Evolutionary conservation across 2,329 filamentous ascomycete genomes (phyloP).

Genomic region (Fusarium torreyae): DNA sequence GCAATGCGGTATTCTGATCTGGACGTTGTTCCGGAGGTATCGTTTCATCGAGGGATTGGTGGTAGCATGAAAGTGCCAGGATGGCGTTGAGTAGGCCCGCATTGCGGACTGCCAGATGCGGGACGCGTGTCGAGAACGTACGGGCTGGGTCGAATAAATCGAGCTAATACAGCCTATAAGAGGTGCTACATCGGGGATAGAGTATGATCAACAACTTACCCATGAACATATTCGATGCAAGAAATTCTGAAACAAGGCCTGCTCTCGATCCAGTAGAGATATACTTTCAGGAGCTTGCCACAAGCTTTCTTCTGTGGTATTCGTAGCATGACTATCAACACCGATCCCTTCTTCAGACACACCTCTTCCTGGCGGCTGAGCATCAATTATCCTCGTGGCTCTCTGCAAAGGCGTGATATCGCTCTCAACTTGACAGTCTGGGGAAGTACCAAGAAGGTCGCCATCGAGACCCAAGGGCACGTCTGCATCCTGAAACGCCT

Average conservation of each 20-base stretch:
- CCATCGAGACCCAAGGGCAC: neutral
- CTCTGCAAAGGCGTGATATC: slow-evolving; percentile 34
- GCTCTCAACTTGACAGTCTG: slow-evolving; percentile 10
- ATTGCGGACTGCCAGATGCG: slow-evolving; percentile 56
- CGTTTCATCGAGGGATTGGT: slow-evolving; percentile 32
- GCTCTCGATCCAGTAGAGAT: slow-evolving; percentile 40
- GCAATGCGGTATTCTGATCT: slow-evolving; percentile 50
- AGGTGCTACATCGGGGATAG: fast-evolving
- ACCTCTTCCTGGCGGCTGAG: slow-evolving; percentile 3
- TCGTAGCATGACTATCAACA: fast-evolving
- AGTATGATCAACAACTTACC: slow-evolving; percentile 18
- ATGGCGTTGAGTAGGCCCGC: slow-evolving; percentile 71
- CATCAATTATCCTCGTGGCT: slow-evolving; percentile 43
- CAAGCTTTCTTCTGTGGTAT: slow-evolving; percentile 30
- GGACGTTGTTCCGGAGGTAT: slow-evolving; percentile 1
- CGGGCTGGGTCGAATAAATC: slow-evolving; percentile 46
- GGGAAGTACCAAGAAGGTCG: slow-evolving; percentile 17
- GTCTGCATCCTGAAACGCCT: slow-evolving; percentile 10
- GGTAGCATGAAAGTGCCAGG: slow-evolving; percentile 64
- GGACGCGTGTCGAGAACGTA: slow-evolving; percentile 42
- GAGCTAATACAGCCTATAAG: slow-evolving; percentile 16
- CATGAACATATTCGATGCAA: slow-evolving; percentile 47
- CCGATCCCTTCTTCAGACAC: neutral
- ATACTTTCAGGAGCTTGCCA: slow-evolving; percentile 46
- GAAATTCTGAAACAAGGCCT: slow-evolving; percentile 46